Conservation (phyloP, 768 basidiomycete genomes). For the Amylocystis lapponica region DNA sequence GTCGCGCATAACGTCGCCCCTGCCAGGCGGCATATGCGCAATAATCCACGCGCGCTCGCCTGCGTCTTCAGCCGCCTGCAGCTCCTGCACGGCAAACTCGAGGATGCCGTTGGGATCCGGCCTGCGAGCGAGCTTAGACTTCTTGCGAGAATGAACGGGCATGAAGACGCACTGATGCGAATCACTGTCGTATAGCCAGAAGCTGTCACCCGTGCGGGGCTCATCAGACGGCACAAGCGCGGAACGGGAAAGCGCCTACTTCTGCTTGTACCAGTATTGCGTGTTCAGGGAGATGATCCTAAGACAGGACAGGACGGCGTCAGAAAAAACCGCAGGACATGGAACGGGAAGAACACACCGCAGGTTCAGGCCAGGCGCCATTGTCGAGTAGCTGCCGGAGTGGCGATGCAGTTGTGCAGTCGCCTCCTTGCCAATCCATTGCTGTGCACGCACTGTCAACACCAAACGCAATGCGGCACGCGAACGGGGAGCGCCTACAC, state of each 20-base stretch:
- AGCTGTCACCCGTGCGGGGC: slow-evolving; percentile 31
- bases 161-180: slow-evolving; percentile 31
- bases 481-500: slow-evolving; percentile 25
- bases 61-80: slow-evolving; percentile 54
- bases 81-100: slow-evolving; percentile 43
- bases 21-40: slow-evolving; percentile 52
- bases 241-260: slow-evolving; percentile 28
- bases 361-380: slow-evolving; percentile 43
- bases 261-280: slow-evolving; percentile 56
- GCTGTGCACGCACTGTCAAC: slow-evolving; percentile 21
- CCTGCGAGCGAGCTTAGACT: slow-evolving; percentile 13
- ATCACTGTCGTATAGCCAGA: slow-evolving; percentile 57
- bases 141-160: not conserved
- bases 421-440: slow-evolving; percentile 41
- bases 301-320: not conserved
- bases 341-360: slow-evolving; percentile 27
- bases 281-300: slow-evolving; percentile 58
- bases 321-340: too few relatives aligned
- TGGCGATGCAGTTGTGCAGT: slow-evolving; percentile 38
- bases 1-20: slow-evolving; percentile 42
- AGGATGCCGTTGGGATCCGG: slow-evolving; percentile 60
- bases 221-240: not conserved
- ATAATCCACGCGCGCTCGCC: slow-evolving; percentile 61
- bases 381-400: slow-evolving; percentile 51
- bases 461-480: not conserved